Conservation (phyloP, 768 basidiomycete genomes). For the Suillus tomentosus region DNA sequence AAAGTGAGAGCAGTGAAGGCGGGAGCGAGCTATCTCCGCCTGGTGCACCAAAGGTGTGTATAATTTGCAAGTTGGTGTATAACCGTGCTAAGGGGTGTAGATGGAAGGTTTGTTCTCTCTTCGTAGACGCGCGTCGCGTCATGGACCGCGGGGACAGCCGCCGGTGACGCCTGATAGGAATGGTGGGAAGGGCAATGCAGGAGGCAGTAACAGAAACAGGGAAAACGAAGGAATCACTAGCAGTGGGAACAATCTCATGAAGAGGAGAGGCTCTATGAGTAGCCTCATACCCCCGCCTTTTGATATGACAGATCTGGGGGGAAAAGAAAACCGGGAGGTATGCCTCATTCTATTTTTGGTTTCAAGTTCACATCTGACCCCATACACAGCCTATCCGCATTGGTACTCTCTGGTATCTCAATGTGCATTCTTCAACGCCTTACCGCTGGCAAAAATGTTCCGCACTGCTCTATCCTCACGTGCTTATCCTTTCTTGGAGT, state of each 20-base stretch:
- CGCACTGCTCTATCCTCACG: conserved; percentile 79
- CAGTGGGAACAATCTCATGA: background rate
- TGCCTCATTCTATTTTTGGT: conserved; percentile 16
- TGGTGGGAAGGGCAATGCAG: conserved; percentile 15
- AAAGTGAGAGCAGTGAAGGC: conserved; percentile 15
- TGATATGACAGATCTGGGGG: conserved; percentile 48
- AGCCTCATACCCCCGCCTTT: conserved; percentile 46
- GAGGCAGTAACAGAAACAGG: conserved; percentile 11
- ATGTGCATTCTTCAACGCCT: conserved; percentile 81
- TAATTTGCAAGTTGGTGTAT: background rate
- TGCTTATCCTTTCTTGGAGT: conserved; percentile 85
- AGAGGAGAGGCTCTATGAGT: conserved; percentile 23
- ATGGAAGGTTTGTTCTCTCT: conserved; percentile 36
- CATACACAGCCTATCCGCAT: conserved; percentile 76
- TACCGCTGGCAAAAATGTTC: conserved; percentile 83
- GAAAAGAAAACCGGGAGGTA: conserved; percentile 47
- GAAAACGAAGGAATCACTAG: background rate
- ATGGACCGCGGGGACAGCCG: conserved; percentile 21
- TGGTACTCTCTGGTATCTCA: conserved; percentile 88
- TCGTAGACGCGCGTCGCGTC: conserved; percentile 30
- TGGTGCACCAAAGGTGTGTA: background rate
- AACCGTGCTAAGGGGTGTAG: background rate
- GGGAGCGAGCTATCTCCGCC: conserved; percentile 22
- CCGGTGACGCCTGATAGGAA: conserved; percentile 17
- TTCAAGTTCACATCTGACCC: conserved; percentile 16